Evolutionary conservation across 208 protist genomes (phyloP), one percentile per base, ranked within the genome.

Genomic region (Acanthamoeba culbertsoni): DNA sequence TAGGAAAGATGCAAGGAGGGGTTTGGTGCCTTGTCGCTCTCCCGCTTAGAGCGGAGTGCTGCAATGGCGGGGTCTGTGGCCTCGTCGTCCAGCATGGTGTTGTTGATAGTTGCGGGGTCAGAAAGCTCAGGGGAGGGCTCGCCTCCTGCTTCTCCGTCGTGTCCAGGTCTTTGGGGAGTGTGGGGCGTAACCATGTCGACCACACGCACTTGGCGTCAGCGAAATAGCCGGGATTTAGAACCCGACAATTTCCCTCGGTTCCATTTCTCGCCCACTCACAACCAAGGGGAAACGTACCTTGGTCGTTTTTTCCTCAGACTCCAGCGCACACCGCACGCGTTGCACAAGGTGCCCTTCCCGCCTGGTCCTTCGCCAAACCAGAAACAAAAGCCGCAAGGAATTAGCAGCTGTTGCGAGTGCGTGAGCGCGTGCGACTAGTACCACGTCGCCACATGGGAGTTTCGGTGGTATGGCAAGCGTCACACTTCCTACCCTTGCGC

Each of bases 281-380:
- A 5, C 33, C 18, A 10, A 43, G 71, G 20, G 42, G 65, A 42
- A 0, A 0, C 0, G 10, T 82, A 82, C 71, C 71, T 82, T 0
- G 71, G 71, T 31, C 71, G 37, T 43, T 82, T 82, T 43, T 82
- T 82, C 42, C 71, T 37, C 26, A 82, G 43, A 31, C 71, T 82
- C 71, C 71, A 82, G 23, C 71, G 37, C 12, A 82, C 71, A 20
- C 71, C 71, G 16, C 71, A 82, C 42, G 71, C 71, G 71, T 82
- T 82, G 45, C 71, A 82, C 43, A 82, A 43, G 2, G 71, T 82
- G 8, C 71, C 71, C 71, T 82, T 82, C n/a, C 71, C 71, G 16
- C 71, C 71, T 53, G 71, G 71, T 26, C 71, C 71, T 82, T 73
- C 63, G 63, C 63, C 63, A 4, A 73, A 73, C 20, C 23, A 33